Conservation (phyloP, 495 filamentous ascomycete genomes). For the Parmelia sp. region DNA sequence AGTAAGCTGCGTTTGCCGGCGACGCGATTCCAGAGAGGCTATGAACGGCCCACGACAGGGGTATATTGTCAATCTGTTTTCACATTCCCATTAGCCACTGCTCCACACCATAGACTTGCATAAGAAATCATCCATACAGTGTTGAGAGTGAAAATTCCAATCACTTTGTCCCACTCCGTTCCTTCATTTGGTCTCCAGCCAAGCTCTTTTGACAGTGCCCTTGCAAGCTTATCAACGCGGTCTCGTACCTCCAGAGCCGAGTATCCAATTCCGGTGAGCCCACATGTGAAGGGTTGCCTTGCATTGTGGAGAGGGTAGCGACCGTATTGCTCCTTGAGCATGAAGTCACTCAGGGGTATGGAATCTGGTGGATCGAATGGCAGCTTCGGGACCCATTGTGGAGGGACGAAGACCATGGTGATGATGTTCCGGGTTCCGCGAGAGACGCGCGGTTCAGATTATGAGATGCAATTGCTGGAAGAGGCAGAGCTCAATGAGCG, state of each 20-base stretch:
- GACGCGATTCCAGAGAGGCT: conserved; percentile 67
- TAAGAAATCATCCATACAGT: conserved; percentile 48
- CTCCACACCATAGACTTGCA: not conserved
- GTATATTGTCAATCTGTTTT: conserved; percentile 68
- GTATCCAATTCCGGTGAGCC: conserved; percentile 66
- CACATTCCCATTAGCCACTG: conserved; percentile 13
- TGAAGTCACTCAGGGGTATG: conserved; percentile 72
- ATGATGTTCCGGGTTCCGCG: not conserved
- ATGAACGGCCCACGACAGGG: conserved; percentile 71
- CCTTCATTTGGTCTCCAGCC: conserved; percentile 70
- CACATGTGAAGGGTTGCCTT: conserved; percentile 73
- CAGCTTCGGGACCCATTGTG: conserved; percentile 61
- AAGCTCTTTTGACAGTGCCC: conserved; percentile 63
- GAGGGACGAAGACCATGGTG: conserved; percentile 74
- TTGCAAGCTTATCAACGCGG: conserved; percentile 63
- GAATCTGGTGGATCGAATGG: conserved; percentile 65
- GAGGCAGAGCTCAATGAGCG: not conserved
- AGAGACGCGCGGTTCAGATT: not conserved
- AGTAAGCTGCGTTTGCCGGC: conserved; percentile 81
- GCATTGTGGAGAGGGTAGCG: conserved; percentile 58
- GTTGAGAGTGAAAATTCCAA: conserved; percentile 72
- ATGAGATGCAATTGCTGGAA: not conserved
- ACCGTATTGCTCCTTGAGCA: conserved; percentile 67
- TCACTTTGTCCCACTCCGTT: conserved; percentile 79
- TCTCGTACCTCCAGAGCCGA: conserved; percentile 58